Conservation (phyloP, 2,329 filamentous ascomycete species). For the Orbilia ellipsospora region DNA sequence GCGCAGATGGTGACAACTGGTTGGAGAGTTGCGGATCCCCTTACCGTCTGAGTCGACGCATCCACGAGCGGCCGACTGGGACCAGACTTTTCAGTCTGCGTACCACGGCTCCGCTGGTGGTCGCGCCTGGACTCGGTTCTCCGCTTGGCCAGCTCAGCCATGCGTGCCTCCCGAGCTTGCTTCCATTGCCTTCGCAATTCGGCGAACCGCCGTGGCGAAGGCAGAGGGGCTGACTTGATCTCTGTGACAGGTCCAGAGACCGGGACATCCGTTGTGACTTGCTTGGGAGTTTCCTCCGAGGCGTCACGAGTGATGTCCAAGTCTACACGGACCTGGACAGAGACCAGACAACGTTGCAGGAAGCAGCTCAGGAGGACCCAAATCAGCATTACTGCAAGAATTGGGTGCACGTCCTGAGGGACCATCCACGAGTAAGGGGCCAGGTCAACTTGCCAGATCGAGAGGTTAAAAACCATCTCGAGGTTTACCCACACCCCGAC, state of each 20-base stretch:
- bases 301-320: slow-evolving; percentile 12
- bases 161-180: background rate
- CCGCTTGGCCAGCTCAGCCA: background rate
- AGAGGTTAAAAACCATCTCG: slow-evolving; percentile 18
- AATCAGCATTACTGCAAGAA: slow-evolving; percentile 5
- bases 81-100: slow-evolving; percentile 1
- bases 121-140: background rate
- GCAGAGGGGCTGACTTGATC: background rate
- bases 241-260: background rate
- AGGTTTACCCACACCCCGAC: background rate
- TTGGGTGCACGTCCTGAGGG: slow-evolving; percentile 19
- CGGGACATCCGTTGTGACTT: background rate
- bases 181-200: slow-evolving; percentile 9
- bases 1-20: background rate
- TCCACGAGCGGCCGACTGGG: slow-evolving; percentile 1
- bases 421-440: slow-evolving; percentile 11
- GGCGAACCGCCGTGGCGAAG: slow-evolving; percentile 5
- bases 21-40: slow-evolving; percentile 16
- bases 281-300: slow-evolving; percentile 27
- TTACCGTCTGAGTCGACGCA: slow-evolving; percentile 20
- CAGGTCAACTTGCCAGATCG: slow-evolving; percentile 10
- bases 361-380: slow-evolving; percentile 14
- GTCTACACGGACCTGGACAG: background rate
- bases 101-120: background rate
- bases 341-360: slow-evolving; percentile 4